phyloP scores from a whole-genome alignment of 2,329 filamentous ascomycete species.

The Cytospora piceae region DNA sequence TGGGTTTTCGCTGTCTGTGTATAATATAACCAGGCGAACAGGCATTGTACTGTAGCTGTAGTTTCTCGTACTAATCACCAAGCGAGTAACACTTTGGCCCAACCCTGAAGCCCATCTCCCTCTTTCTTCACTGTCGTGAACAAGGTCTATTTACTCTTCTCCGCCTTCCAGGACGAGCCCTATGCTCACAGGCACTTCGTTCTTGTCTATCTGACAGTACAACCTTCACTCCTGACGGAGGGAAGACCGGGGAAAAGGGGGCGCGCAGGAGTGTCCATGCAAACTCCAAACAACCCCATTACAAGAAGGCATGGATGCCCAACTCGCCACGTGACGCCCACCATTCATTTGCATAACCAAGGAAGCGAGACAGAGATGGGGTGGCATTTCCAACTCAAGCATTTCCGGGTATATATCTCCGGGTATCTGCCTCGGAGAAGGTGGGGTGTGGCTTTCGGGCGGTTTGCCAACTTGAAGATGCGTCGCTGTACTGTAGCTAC shows the following conservation, averaged over 20 bases:
- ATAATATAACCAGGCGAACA: too few species aligned
- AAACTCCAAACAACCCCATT: not conserved
- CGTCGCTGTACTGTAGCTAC: not conserved
- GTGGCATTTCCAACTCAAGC: slow-evolving; percentile 11
- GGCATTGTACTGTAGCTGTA: too few species aligned
- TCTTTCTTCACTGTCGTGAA: not conserved
- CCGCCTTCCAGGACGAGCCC: too few species aligned
- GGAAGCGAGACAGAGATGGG: slow-evolving; percentile 8
- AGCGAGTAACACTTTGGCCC: too few species aligned
- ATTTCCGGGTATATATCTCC: not conserved
- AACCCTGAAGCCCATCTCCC: too few species aligned
- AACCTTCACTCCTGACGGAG: not conserved
- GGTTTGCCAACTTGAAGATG: not conserved
- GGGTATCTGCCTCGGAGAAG: not conserved
- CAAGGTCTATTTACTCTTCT: not conserved
- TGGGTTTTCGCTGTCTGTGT: not conserved
- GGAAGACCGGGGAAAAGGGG: too few species aligned
- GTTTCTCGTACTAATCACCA: too few species aligned
- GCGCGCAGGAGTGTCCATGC: not conserved
- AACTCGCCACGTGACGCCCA: slow-evolving; percentile 11
- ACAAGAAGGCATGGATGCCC: not conserved
- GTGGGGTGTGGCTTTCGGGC: not conserved
- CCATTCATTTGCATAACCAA: not conserved
- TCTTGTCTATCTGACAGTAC: not conserved
- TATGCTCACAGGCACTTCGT: not conserved